Base-by-base conservation (phyloP, 2,329 filamentous ascomycete species). In the Myriangium duriaei region DNA sequence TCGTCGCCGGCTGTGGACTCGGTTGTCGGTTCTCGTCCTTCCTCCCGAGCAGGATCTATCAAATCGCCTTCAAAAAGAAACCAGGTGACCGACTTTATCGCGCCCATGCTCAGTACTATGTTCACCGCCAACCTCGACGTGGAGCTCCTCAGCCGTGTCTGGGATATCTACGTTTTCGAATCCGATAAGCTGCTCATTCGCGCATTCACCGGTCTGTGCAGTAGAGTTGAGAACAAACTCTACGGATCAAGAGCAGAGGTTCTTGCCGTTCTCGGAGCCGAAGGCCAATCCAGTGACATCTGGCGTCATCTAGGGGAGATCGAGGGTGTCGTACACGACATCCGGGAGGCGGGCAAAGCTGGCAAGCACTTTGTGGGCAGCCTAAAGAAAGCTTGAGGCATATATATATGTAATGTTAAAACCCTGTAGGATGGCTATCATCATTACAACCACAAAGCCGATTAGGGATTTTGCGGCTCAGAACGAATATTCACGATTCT, bases 151-250 rank as follows among this genome's bases (percentile, higher is more conserved):
- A 73, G 76, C 1, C 65, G 84, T 2, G 59, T 91, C 10, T 88
- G 81, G 81, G 84, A 92, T 46, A 74, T 88, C 0, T 85, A 83
- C 47, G 75, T 82, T 3, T 85, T 92, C 46, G 84, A 92, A 52
- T 81, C 82, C 16, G 84, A 92, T 46, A 66, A 72, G 1, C 65
- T 82, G 1, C 62, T 87, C 0, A 71, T 88, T 5, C 65, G 81
- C 0, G 80, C 80, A 1, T 79, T 74, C 0, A 76, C 86, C 0
- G 83, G 79, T 0, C 63, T 82, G 12, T 56, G 91, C 13, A 56
- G 58, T 1, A 53, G 55, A 5, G 47, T 74, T 1, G 73, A 77
- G 51, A 59, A 59, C 9, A 65, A 58, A 39, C 53, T 73, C 1
- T 69, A 71, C 41, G 64, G 64, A 4, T 50, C 42, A 17, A 48